Percentiles rank a stretch among this genome's conserved stretches.
These are phyloP conservation scores for Datura wrightii DNA, from an alignment of 257 asterid species.

Conservation along the genomic window DNA sequence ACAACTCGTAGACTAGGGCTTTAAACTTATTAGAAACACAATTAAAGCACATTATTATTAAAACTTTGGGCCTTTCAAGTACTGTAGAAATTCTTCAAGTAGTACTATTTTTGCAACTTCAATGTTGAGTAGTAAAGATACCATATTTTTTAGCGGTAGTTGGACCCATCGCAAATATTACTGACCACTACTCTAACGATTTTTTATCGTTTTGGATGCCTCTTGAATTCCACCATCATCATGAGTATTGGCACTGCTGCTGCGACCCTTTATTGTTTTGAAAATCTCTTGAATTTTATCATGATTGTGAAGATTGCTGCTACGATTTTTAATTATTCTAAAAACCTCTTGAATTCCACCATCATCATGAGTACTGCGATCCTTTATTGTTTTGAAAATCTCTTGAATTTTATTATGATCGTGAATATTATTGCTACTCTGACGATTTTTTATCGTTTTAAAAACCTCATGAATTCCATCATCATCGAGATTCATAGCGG, in stretches of 20 bases:
- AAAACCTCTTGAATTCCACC: neutral
- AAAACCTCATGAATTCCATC: neutral
- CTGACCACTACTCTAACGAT: too few species aligned
- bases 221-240: too few species aligned
- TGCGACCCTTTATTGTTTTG: neutral
- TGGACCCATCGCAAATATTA: too few species aligned
- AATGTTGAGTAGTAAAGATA: neutral
- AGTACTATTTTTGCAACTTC: too few species aligned
- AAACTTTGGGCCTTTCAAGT: neutral
- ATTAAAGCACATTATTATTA: neutral
- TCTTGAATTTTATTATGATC: too few species aligned
- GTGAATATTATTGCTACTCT: too few species aligned
- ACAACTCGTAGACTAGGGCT: neutral
- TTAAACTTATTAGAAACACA: neutral
- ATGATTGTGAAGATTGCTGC: too few species aligned
- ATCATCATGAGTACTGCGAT: neutral
- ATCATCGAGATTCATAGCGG: neutral
- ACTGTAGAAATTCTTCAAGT: neutral
- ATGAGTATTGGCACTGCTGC: too few species aligned
- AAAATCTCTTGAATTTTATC: neutral
- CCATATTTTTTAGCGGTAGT: neutral
- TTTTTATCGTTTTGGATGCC: neutral
- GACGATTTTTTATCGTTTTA: neutral
- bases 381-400: too few species aligned
- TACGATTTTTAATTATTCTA: neutral